Evolutionary conservation across 1,139 yeast species (phyloP).

Genomic region (Spathaspora sp.): DNA sequence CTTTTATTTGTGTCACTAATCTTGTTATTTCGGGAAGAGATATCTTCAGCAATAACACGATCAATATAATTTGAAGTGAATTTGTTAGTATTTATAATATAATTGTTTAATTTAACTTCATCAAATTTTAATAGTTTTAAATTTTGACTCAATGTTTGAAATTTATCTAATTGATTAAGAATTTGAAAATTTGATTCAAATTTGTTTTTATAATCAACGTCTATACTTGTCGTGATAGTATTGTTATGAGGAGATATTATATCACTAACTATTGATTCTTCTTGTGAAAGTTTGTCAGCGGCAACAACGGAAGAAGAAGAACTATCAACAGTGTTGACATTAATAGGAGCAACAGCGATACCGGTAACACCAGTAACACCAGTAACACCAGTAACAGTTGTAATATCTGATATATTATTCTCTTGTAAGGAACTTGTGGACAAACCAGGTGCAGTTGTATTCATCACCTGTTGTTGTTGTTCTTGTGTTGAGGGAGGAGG

Average conservation of each 20-base stretch:
- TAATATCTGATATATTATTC: background rate
- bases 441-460: background rate
- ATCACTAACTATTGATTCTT: conserved; percentile 9
- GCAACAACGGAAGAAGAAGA: background rate
- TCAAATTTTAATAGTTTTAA: conserved; percentile 29
- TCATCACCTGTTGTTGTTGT: background rate
- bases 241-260: conserved; percentile 2
- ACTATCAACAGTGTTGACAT: background rate
- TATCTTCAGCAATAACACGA: conserved; percentile 37
- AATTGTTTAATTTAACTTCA: conserved; percentile 24
- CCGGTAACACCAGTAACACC: too few species aligned
- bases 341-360: background rate
- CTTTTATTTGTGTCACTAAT: conserved; percentile 18
- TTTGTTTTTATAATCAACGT: conserved; percentile 11
- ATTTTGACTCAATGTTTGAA: conserved; percentile 26
- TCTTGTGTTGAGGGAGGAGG: background rate
- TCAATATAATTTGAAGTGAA: conserved; percentile 35
- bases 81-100: conserved; percentile 26
- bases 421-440: background rate
- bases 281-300: conserved; percentile 2
- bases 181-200: conserved; percentile 29
- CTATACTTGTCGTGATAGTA: conserved; percentile 5
- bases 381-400: background rate
- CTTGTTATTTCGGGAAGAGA: conserved; percentile 23
- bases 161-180: conserved; percentile 30